These are phyloP conservation scores for Colletotrichum sp. DNA, from an alignment of 2,329 filamentous ascomycete species.

Conservation along the genomic window DNA sequence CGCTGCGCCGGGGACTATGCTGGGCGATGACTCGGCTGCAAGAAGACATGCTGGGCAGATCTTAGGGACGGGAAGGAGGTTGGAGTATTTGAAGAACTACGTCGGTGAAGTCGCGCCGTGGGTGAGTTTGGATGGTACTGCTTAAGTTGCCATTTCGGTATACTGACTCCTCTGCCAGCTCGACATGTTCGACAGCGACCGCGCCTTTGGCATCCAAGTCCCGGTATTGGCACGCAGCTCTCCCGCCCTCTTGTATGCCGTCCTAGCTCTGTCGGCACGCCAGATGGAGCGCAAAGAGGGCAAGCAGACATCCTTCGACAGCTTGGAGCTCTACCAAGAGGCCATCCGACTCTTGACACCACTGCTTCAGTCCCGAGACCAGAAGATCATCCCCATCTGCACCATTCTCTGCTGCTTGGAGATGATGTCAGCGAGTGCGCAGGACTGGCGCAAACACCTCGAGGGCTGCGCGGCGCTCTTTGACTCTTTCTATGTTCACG, in stretches of 20 bases:
- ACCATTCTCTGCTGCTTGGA: slow-evolving; percentile 45
- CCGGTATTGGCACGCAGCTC: slow-evolving; percentile 53
- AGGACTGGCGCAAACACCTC: slow-evolving; percentile 60
- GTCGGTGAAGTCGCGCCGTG: slow-evolving; percentile 59
- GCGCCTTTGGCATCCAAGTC: slow-evolving; percentile 57
- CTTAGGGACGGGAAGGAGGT: slow-evolving; percentile 35
- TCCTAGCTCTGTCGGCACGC: slow-evolving; percentile 59
- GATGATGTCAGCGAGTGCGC: slow-evolving; percentile 46
- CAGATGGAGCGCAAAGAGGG: slow-evolving; percentile 57
- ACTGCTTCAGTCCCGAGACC: slow-evolving; percentile 35
- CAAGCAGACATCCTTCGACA: slow-evolving; percentile 50
- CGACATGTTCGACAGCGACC: slow-evolving; percentile 62
- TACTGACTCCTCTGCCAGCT: slow-evolving; percentile 37
- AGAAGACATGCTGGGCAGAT: slow-evolving; percentile 6
- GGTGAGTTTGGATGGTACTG: slow-evolving; percentile 32
- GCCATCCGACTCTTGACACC: slow-evolving; percentile 50
- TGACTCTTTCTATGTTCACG: slow-evolving; percentile 56
- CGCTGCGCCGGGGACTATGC: slow-evolving; percentile 12
- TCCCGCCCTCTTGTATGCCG: slow-evolving; percentile 52
- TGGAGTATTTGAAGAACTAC: slow-evolving; percentile 53
- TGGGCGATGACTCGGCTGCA: slow-evolving; percentile 2
- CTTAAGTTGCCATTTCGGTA: too few relatives aligned
- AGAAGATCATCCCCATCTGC: slow-evolving; percentile 40
- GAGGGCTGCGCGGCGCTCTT: slow-evolving; percentile 64
- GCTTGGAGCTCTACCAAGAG: slow-evolving; percentile 60